These are phyloP conservation scores for Fusarium sp. DNA, from an alignment of 2,329 filamentous ascomycete genomes.

Conservation along the genomic window DNA sequence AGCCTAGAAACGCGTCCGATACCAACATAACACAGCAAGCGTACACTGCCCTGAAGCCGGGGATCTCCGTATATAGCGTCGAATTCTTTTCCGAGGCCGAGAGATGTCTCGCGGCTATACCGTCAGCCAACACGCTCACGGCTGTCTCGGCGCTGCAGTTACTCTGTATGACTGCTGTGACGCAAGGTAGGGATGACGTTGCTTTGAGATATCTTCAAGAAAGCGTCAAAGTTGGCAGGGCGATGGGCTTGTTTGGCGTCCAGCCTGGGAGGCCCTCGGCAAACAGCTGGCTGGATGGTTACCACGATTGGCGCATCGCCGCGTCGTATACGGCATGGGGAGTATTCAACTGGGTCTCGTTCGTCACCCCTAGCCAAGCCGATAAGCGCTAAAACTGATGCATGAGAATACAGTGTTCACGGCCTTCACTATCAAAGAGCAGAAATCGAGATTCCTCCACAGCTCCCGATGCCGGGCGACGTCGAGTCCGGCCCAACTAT, in stretches of 20 bases:
- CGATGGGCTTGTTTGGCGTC: not conserved
- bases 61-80: not conserved
- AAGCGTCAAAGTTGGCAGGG: not conserved
- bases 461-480: not conserved
- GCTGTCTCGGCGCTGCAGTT: slow-evolving; percentile 4
- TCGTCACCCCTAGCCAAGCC: slow-evolving; percentile 7
- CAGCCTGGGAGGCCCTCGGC: not conserved
- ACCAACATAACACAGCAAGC: not conserved
- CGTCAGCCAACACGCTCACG: slow-evolving; percentile 1
- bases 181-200: not conserved
- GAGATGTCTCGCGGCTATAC: not conserved
- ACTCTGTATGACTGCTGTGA: not conserved
- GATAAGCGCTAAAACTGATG: not conserved
- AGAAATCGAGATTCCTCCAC: not conserved
- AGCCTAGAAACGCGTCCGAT: not conserved
- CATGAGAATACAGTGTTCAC: slow-evolving; percentile 41
- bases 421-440: slow-evolving; percentile 5
- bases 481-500: not conserved
- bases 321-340: slow-evolving; percentile 49
- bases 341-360: slow-evolving; percentile 42
- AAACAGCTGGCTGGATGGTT: not conserved
- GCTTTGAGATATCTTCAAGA: not conserved
- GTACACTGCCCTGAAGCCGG: not conserved
- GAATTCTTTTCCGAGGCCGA: not conserved
- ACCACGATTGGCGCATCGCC: not conserved